These are phyloP conservation scores for Colletotrichum orchidophilum DNA, from an alignment of 2,329 filamentous ascomycete genomes.

Conservation along the genomic window DNA sequence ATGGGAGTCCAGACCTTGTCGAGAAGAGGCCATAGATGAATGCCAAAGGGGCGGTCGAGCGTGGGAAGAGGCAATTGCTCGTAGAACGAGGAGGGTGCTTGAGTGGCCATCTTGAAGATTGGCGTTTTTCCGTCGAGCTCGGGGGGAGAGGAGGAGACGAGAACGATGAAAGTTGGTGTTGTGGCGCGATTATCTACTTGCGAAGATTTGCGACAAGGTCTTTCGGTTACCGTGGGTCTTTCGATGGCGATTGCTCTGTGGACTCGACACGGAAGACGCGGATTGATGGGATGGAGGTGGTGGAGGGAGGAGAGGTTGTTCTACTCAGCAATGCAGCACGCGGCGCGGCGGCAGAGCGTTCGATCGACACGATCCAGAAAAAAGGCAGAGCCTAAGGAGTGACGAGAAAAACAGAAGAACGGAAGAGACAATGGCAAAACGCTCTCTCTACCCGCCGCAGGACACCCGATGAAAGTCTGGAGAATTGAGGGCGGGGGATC, in stretches of 20 bases:
- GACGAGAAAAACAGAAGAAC: slow-evolving; percentile 49
- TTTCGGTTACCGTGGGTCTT: slow-evolving; percentile 29
- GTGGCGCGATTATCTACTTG: slow-evolving; percentile 10
- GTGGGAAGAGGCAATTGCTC: slow-evolving; percentile 75
- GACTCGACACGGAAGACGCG: slow-evolving; percentile 38
- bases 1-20: slow-evolving; percentile 82
- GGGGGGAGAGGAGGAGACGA: background rate
- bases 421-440: slow-evolving; percentile 39
- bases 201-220: slow-evolving; percentile 11
- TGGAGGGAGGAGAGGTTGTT: slow-evolving; percentile 5
- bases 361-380: slow-evolving; percentile 13
- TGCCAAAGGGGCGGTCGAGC: slow-evolving; percentile 90
- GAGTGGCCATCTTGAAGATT: slow-evolving; percentile 45
- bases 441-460: slow-evolving; percentile 27
- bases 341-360: slow-evolving; percentile 4
- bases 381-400: slow-evolving; percentile 49
- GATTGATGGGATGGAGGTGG: slow-evolving; percentile 12
- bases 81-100: slow-evolving; percentile 56
- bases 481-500: slow-evolving; percentile 20
- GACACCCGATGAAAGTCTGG: slow-evolving; percentile 19
- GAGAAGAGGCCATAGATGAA: slow-evolving; percentile 94
- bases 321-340: slow-evolving; percentile 24
- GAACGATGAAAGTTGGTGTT: background rate
- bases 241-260: slow-evolving; percentile 27
- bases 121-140: slow-evolving; percentile 12